Evolutionary conservation across 176 grass and related monocot genomes (phyloP).

Genomic region (Carex pumila): DNA sequence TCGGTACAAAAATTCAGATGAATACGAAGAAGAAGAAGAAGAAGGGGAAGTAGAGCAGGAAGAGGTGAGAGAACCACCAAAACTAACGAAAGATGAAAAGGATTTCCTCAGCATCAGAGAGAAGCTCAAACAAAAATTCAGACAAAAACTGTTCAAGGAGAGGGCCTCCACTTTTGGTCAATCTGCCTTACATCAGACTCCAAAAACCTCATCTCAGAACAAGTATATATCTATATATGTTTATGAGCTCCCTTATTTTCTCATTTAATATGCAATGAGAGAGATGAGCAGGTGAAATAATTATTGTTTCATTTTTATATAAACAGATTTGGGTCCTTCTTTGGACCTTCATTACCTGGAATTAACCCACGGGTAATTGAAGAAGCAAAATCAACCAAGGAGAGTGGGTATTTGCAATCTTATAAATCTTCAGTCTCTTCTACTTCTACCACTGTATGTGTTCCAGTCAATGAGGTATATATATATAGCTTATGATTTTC

Average conservation of each 20-base stretch:
- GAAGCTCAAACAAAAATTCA: conserved; percentile 24
- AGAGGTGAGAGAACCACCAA: conserved; percentile 16
- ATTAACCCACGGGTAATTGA: conserved; percentile 63
- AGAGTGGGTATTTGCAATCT: conserved; percentile 20
- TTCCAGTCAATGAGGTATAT: conserved; percentile 42
- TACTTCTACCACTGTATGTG: background rate
- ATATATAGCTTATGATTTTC: background rate
- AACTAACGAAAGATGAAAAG: conserved; percentile 34
- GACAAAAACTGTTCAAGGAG: conserved; percentile 26
- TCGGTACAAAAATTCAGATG: conserved; percentile 14
- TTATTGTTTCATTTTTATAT: background rate
- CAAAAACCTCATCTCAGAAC: background rate
- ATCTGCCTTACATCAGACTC: conserved; percentile 9
- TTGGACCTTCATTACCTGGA: conserved; percentile 56
- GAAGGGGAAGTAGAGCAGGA: conserved; percentile 18
- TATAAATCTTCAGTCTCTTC: conserved; percentile 22
- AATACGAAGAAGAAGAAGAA: conserved; percentile 24
- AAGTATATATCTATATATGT: conserved; percentile 3
- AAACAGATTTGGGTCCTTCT: conserved; percentile 71
- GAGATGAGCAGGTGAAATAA: background rate
- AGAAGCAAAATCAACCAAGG: conserved; percentile 34
- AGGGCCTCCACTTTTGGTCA: conserved; percentile 18
- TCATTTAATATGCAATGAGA: background rate
- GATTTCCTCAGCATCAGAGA: conserved; percentile 36
- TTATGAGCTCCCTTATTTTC: background rate